Evolutionary conservation across 805 yeast genomes (phyloP), one percentile per base, ranked within the genome.

Genomic region (Starmerella apicola): DNA sequence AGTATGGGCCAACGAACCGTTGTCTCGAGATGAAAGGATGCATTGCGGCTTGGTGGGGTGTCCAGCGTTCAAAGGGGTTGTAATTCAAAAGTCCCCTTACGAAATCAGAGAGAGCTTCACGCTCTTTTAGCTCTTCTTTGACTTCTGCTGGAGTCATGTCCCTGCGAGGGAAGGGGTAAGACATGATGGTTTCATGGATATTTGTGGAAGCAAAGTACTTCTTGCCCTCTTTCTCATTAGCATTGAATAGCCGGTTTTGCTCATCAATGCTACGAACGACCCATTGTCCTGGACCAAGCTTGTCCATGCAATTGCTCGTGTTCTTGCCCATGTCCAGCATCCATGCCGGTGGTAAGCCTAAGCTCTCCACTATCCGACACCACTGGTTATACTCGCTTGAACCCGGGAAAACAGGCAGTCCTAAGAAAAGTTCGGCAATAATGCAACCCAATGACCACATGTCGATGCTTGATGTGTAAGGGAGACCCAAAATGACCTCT

Each of bases 391-490:
- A 91, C 59, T 91, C 98, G 0, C 95, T 81, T 3, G 85, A 71
- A 3, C 98, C 98, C 0, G 98, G 96, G 52, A 88, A 84, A 50
- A 88, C 67, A 1, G 98, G 98, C 41, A 88, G 67, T 1, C 98
- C 98, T 37, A 88, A 60, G 50, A 81, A 86, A 35, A 88, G 63
- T 59, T 91, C 99, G 1, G 91, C 93, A 25, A 84, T 74, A 37
- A 91, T 83, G 56, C 96, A 81, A 0, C 95, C 98, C 32, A 86
- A 64, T 0, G 97, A 88, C 99, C 99, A 91, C 76, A 88, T 84
- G 58, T 88, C 98, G 38, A 91, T 88, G 5, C 94, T 76, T 8
- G 94, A 74, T 1, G 95, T 81, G 55, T 91, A 88, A 4, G 95
- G 94, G 32, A 88, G 65, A 0, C 98, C 97, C 17, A 88, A 62